Evolutionary conservation across 805 yeast species (phyloP), one percentile per base, ranked within the genome.

Genomic region (Candida ascalaphidarum): DNA sequence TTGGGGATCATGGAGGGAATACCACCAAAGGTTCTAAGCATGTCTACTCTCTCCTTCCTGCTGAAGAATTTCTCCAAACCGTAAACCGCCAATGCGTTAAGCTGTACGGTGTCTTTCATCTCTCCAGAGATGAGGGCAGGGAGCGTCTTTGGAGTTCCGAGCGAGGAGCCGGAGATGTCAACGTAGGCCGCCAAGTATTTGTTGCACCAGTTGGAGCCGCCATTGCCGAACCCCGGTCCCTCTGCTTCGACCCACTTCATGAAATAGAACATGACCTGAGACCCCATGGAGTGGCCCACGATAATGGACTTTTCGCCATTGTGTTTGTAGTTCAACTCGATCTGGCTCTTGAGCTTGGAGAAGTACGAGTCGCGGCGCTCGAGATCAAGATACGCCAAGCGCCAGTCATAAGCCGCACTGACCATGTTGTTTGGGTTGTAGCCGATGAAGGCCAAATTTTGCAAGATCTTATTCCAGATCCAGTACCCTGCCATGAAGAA

Each of bases 401-500:
- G 72, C 98, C 98, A 92, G 52, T 92, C 98, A 52, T 92, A 92
- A 1, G 95, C 70, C 1, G 97, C 98, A 30, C 88, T 78, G 17
- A 69, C 48, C 96, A 92, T 86, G 44, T 71, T 83, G 41, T 84
- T 80, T 2, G 96, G 89, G 26, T 84, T 95, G 55, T 92, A 92
- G 0, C 96, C 96, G 35, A 92, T 73, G 1, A 84, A 96, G 3
- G 96, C 94, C 39, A 92, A 61, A 46, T 92, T 92, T 53, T 89
- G 95, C n/a, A 92, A 64, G 29, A 92, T 74, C 50, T 92, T 92
- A 50, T 84, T 85, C 98, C 98, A 92, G 44, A 92, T 84, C 98
- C 98, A 92, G 53, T 92, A 92, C 0, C 98, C 98, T 3, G 96
- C 83, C 54, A 92, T 77, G 46, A 92, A 92, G 55, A 85, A 92